These are phyloP conservation scores for Lipomyces kockii DNA, from an alignment of 805 yeast species.

Conservation along the genomic window DNA sequence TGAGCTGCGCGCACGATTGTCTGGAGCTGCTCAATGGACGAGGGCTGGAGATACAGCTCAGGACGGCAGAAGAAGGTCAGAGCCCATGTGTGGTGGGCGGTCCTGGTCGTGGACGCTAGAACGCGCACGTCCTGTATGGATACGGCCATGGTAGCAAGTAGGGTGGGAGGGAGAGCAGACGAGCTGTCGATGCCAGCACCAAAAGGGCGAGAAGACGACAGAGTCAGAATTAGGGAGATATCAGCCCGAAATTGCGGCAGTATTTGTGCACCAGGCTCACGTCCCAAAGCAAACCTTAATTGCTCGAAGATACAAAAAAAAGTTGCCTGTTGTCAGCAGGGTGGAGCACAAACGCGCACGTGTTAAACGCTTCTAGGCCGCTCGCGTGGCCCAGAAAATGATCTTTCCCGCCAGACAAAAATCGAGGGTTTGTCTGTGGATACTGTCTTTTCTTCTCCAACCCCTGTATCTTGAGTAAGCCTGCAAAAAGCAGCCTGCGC, in stretches of 20 bases:
- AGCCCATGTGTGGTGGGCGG: conserved; percentile 80
- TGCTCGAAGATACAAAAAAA: neutral
- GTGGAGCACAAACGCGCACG: neutral
- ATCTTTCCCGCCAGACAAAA: no score
- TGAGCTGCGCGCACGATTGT: conserved; percentile 70
- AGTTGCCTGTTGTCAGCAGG: neutral
- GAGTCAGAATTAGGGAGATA: neutral
- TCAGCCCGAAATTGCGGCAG: neutral
- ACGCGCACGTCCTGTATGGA: conserved; percentile 36
- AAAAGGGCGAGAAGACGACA: neutral
- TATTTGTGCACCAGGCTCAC: neutral
- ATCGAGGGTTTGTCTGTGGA: no score
- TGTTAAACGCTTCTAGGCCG: neutral
- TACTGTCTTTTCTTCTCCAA: no score
- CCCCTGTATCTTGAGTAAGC: no score
- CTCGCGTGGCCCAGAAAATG: no score
- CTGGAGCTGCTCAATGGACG: conserved; percentile 66
- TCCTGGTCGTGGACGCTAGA: conserved; percentile 49
- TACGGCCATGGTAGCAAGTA: neutral
- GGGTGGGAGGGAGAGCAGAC: neutral
- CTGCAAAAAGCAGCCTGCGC: no score
- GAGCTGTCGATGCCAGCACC: neutral
- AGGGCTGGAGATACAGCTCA: conserved; percentile 78
- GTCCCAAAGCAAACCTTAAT: neutral
- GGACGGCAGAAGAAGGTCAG: conserved; percentile 82